A percentile compares a stretch with the other conserved stretches of the same genome.
These are phyloP conservation scores for Rosellinia necatrix DNA, from an alignment of 2,329 filamentous ascomycete species.

Conservation along the genomic window DNA sequence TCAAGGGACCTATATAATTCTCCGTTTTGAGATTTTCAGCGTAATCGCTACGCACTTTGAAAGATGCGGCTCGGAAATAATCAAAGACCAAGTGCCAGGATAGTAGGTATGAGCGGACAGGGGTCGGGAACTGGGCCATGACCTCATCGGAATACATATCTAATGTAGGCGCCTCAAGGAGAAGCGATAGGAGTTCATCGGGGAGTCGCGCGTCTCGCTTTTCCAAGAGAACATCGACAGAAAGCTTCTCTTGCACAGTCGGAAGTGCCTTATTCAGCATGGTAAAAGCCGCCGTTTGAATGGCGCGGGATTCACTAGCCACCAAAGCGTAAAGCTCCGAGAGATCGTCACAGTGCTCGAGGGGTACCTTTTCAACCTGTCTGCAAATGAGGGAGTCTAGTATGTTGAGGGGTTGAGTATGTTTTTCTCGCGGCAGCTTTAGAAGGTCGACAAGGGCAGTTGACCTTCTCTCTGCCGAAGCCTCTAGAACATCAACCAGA, in stretches of 20 bases:
- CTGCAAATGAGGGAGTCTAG: conserved; percentile 76
- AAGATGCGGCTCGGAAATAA: conserved; percentile 76
- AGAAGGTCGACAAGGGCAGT: conserved; percentile 67
- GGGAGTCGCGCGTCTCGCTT: conserved; percentile 75
- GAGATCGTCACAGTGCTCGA: conserved; percentile 65
- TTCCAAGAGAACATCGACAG: conserved; percentile 74
- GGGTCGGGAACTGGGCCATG: conserved; percentile 69
- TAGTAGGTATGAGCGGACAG: conserved; percentile 79
- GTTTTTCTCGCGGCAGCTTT: conserved; percentile 51
- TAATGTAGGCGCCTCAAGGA: conserved; percentile 76
- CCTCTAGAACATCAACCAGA: conserved; percentile 72
- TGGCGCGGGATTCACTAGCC: conserved; percentile 71
- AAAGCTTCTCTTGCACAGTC: conserved; percentile 76
- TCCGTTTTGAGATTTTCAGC: conserved; percentile 77
- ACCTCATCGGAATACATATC: conserved; percentile 68
- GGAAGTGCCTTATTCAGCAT: conserved; percentile 83
- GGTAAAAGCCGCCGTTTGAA: conserved; percentile 81
- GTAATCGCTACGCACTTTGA: conserved; percentile 83
- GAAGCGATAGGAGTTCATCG: conserved; percentile 80
- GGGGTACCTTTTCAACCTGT: conserved; percentile 66
- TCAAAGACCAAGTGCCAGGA: conserved; percentile 92
- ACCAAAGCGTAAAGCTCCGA: conserved; percentile 76
- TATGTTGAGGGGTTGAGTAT: conserved; percentile 71
- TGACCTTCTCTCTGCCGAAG: conserved; percentile 60
- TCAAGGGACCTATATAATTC: conserved; percentile 68